These are phyloP conservation scores for Sporothrix mexicana DNA, from an alignment of 2,329 filamentous ascomycete genomes.

Conservation along the genomic window DNA sequence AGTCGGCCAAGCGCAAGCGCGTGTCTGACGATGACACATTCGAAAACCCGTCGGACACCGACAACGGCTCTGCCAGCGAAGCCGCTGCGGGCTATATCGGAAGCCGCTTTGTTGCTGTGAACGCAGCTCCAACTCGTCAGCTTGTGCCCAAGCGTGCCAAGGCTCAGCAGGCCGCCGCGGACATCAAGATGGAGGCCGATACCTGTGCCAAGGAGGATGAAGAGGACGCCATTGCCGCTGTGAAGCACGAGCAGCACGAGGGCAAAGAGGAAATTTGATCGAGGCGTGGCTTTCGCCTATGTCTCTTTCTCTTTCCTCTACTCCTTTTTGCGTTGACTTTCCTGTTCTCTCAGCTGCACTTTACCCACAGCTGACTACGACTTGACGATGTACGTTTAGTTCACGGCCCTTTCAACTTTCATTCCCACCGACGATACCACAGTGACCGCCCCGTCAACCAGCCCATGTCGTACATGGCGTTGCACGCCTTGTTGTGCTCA, in stretches of 20 bases:
- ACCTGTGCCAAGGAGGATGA: not conserved
- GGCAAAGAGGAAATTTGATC: not conserved
- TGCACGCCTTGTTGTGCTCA: too few species aligned
- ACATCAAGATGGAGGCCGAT: constrained; percentile 29
- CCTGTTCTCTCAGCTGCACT: not conserved
- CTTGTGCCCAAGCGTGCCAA: constrained; percentile 28
- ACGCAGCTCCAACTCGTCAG: not conserved
- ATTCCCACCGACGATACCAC: constrained; percentile 11
- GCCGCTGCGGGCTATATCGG: not conserved
- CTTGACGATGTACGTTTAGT: not conserved
- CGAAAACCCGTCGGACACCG: not conserved
- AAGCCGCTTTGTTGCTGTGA: constrained; percentile 8
- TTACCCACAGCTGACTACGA: not conserved
- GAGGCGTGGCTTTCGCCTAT: not conserved
- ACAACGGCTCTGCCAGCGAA: not conserved
- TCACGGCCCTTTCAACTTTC: not conserved
- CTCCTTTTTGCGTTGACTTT: not conserved
- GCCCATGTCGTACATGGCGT: too few species aligned
- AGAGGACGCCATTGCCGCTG: not conserved
- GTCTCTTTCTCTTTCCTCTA: not conserved
- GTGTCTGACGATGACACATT: constrained; percentile 29
- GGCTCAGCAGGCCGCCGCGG: constrained; percentile 22
- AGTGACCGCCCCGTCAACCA: not conserved
- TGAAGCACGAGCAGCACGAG: not conserved
- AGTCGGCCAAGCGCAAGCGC: constrained; percentile 42